A percentile compares a stretch with the other conserved stretches of the same genome.
Evolutionary conservation across 805 yeast genomes (phyloP).

Genomic region (Metschnikowia peoriensis): DNA sequence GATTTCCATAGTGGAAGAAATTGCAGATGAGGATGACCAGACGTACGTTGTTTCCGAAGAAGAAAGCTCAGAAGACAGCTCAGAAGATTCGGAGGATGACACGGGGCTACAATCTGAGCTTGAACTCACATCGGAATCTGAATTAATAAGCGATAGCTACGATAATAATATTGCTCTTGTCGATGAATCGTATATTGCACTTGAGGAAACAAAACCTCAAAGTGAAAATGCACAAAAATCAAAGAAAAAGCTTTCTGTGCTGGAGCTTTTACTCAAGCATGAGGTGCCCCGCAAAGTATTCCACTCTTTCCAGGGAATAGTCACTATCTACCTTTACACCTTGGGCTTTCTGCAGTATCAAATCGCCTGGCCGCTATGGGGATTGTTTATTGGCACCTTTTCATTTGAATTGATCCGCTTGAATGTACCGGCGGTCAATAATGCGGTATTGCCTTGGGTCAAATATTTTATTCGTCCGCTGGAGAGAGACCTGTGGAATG

Average conservation of each 20-base stretch:
- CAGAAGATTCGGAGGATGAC: neutral
- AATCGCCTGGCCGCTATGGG: conserved; percentile 58
- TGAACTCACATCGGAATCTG: neutral
- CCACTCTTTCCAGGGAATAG: conserved; percentile 85
- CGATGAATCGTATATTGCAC: conserved; percentile 7
- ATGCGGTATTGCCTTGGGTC: conserved; percentile 58
- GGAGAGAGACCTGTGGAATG: conserved; percentile 73
- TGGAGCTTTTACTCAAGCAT: conserved; percentile 61
- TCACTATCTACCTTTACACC: conserved; percentile 73
- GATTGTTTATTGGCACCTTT: conserved; percentile 56
- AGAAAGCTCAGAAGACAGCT: neutral
- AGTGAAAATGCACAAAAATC: neutral
- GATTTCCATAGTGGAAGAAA: neutral
- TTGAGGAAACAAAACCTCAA: neutral
- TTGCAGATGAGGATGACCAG: conserved; percentile 36
- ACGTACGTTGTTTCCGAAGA: conserved; percentile 26
- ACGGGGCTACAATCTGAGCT: neutral
- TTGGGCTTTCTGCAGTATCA: conserved; percentile 53
- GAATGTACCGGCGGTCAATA: conserved; percentile 58
- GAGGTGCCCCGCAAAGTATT: conserved; percentile 87
- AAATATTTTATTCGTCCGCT: conserved; percentile 85
- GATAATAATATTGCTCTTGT: conserved; percentile 1
- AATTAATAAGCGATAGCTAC: neutral
- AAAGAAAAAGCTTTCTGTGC: neutral
- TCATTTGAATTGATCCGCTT: conserved; percentile 69